Evolutionary conservation across 1,284 basidiomycete genomes (phyloP).

Genomic region (Ustilago sp.): DNA sequence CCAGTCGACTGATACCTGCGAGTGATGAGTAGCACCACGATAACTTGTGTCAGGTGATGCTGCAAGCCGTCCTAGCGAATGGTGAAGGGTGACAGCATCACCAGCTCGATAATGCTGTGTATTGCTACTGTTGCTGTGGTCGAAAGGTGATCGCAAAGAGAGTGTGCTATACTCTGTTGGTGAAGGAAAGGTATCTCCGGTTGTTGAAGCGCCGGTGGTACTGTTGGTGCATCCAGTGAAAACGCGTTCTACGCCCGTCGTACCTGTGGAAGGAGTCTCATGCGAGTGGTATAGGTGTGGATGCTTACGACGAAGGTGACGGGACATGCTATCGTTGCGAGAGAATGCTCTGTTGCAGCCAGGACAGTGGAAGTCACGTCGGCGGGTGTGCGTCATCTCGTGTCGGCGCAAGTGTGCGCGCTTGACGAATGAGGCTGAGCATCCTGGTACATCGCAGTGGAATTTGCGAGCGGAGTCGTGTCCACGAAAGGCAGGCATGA

Average conservation of each 20-base stretch:
- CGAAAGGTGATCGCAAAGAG: conserved; percentile 27
- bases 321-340: conserved; percentile 48
- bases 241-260: conserved; percentile 13
- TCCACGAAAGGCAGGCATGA: conserved; percentile 40
- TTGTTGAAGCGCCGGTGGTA: conserved; percentile 8
- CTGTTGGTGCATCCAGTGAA: conserved; percentile 8
- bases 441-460: conserved; percentile 37
- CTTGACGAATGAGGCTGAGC: conserved; percentile 49
- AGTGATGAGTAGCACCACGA: conserved; percentile 9
- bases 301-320: conserved; percentile 48
- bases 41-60: conserved; percentile 5
- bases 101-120: conserved; percentile 3
- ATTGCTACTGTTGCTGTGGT: conserved; percentile 6
- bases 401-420: conserved; percentile 47
- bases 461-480: conserved; percentile 40
- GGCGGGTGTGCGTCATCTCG: conserved; percentile 49
- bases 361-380: conserved; percentile 43
- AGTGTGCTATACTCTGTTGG: conserved; percentile 15
- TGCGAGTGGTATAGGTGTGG: conserved; percentile 34
- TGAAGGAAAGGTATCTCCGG: conserved; percentile 1
- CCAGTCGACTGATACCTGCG: conserved; percentile 21
- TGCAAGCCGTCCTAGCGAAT: conserved; percentile 5
- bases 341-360: conserved; percentile 42
- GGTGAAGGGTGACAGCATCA: conserved; percentile 2
- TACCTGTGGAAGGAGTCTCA: conserved; percentile 3